phyloP scores from a whole-genome alignment of 208 protist species.

The Trypanosoma grayi region DNA sequence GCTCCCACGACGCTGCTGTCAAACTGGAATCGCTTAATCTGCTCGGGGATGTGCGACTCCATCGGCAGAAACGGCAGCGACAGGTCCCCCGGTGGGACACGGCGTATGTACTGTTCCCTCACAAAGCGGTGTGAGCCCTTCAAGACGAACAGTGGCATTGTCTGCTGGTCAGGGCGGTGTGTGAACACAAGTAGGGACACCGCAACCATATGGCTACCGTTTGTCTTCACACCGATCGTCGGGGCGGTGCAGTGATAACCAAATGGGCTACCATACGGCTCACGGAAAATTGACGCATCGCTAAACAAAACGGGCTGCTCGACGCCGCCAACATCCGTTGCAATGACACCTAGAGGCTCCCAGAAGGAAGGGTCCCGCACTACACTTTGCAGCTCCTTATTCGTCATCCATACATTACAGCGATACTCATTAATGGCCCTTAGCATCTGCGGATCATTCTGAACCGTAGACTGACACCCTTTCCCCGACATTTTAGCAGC shows the following conservation, averaged over 20 bases:
- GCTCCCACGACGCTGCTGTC: slow-evolving; percentile 43
- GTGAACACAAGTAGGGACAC: slow-evolving; percentile 82
- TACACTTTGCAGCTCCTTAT: slow-evolving; percentile 29
- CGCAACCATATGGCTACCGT: slow-evolving; percentile 27
- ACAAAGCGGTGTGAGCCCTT: slow-evolving; percentile 67
- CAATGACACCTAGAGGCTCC: slow-evolving; percentile 30
- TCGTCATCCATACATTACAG: slow-evolving; percentile 88
- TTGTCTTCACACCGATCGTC: slow-evolving; percentile 71
- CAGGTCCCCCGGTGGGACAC: slow-evolving; percentile 40
- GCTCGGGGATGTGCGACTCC: slow-evolving; percentile 67
- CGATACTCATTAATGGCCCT: slow-evolving; percentile 79
- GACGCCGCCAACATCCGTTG: slow-evolving; percentile 68
- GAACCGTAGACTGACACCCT: slow-evolving; percentile 65
- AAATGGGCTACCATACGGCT: slow-evolving; percentile 69
- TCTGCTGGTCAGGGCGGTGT: slow-evolving; percentile 39
- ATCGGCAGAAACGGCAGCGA: slow-evolving; percentile 54
- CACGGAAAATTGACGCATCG: slow-evolving; percentile 68
- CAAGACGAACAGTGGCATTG: slow-evolving; percentile 62
- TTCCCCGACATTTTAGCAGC: slow-evolving; percentile 37
- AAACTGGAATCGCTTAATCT: slow-evolving; percentile 74
- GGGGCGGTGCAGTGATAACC: slow-evolving; percentile 85
- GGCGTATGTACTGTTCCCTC: slow-evolving; percentile 56
- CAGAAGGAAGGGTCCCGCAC: slow-evolving; percentile 36
- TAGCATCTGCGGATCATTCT: slow-evolving; percentile 77
- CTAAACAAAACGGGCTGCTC: slow-evolving; percentile 69